Conservation (phyloP, 164 flowering plant genomes). For the Euptelea pleiosperma region DNA sequence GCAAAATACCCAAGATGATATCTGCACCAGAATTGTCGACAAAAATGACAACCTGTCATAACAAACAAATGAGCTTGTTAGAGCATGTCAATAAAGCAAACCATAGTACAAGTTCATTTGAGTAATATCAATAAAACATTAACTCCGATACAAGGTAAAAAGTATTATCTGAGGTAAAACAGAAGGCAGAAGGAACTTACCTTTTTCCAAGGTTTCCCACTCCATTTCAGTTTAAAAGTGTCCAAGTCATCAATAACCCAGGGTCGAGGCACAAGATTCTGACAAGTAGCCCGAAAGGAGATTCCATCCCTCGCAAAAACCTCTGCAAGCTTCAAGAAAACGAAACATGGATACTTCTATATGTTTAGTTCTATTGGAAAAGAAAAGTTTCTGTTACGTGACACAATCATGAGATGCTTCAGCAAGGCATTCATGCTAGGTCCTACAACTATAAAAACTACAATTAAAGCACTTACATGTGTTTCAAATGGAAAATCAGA, state of each 20-base stretch:
- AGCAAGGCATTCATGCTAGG: neutral
- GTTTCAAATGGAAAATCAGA: neutral
- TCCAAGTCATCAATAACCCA: constrained; percentile 99
- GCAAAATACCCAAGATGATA: constrained; percentile 88
- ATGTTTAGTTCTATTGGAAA: neutral
- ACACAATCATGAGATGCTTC: neutral
- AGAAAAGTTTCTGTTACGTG: neutral
- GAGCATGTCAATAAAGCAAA: constrained; percentile 2
- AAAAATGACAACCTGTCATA: constrained; percentile 66
- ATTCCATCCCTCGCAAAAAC: constrained; percentile 95
- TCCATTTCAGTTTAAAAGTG: constrained; percentile 65
- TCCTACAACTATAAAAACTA: neutral
- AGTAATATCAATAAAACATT: too few relatives aligned
- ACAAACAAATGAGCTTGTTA: constrained; percentile 17
- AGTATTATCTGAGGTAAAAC: neutral
- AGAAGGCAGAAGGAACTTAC: constrained; percentile 26
- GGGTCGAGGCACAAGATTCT: constrained; percentile 89
- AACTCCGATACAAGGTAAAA: neutral
- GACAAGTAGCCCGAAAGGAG: constrained; percentile 94
- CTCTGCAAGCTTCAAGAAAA: constrained; percentile 89
- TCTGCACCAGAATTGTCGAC: constrained; percentile 99
- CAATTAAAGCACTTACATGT: constrained; percentile 3
- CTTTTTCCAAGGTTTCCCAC: constrained; percentile 86
- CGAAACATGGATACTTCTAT: neutral
- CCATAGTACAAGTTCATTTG: too few relatives aligned